Evolutionary conservation across 2,329 filamentous ascomycete genomes (phyloP).

Genomic region (Magnaporthales sp.): DNA sequence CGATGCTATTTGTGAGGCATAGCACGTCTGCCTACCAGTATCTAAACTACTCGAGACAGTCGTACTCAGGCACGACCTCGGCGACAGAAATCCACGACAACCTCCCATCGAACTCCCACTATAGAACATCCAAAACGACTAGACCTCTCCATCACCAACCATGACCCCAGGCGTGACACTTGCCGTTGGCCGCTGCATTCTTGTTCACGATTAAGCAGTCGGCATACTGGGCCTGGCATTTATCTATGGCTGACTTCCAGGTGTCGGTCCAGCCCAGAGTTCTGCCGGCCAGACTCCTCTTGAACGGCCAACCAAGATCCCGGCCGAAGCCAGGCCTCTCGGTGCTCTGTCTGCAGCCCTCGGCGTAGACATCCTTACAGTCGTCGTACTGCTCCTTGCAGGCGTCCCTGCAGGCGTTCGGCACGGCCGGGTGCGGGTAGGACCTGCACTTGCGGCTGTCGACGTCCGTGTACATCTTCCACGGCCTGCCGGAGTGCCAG

Average conservation of each 20-base stretch:
- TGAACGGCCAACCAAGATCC: neutral
- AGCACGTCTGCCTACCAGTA: no score
- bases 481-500: conserved; percentile 28
- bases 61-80: no score
- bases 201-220: conserved; percentile 38
- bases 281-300: conserved; percentile 8
- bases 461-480: conserved; percentile 42
- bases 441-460: conserved; percentile 33
- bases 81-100: neutral
- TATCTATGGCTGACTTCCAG: conserved; percentile 22
- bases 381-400: conserved; percentile 43
- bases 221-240: conserved; percentile 39
- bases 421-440: conserved; percentile 28
- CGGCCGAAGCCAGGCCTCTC: neutral
- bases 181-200: conserved; percentile 23
- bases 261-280: conserved; percentile 16
- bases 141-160: conserved; percentile 11
- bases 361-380: conserved; percentile 38
- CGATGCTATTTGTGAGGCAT: no score
- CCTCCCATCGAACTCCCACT: no score
- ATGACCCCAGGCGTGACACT: conserved; percentile 29
- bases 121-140: neutral
- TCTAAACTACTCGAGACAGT: no score
- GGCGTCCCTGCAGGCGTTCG: conserved; percentile 38
- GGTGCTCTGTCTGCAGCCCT: conserved; percentile 30